Conservation (phyloP, 495 filamentous ascomycete species). For the Jackrogersella minutella region DNA sequence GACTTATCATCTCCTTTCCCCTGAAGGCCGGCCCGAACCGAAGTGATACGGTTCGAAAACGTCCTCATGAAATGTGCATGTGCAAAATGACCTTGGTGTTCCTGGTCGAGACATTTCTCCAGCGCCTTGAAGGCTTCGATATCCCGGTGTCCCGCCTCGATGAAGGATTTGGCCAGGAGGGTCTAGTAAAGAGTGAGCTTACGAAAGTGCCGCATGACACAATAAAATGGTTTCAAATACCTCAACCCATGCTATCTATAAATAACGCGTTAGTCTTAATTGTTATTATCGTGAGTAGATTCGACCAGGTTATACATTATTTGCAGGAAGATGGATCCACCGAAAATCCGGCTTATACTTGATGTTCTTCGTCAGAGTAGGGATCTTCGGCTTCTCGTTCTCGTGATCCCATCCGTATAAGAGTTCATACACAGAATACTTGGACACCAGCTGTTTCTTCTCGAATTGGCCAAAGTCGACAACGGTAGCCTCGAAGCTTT, state of each 20-base stretch:
- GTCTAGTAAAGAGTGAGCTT: constrained; percentile 63
- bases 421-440: constrained; percentile 65
- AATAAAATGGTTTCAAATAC: constrained; percentile 30
- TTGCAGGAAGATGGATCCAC: constrained; percentile 75
- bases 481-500: constrained; percentile 70
- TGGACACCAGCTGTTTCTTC: constrained; percentile 66
- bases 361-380: constrained; percentile 61
- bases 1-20: constrained; percentile 52
- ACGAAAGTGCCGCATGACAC: constrained; percentile 55
- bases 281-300: constrained; percentile 5
- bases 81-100: constrained; percentile 66
- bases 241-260: constrained; percentile 49
- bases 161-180: constrained; percentile 70
- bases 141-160: constrained; percentile 71
- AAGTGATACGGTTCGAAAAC: constrained; percentile 65
- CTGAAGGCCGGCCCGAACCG: constrained; percentile 49
- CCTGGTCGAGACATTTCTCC: constrained; percentile 69
- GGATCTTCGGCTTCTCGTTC: constrained; percentile 62
- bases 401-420: constrained; percentile 68
- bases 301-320: constrained; percentile 44
- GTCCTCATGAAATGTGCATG: constrained; percentile 76
- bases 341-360: constrained; percentile 64
- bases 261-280: constrained; percentile 30
- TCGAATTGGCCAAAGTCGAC: constrained; percentile 75
- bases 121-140: constrained; percentile 73